These are phyloP conservation scores for Tolypocladium endophyticum DNA, from an alignment of 2,329 filamentous ascomycete genomes.

Conservation along the genomic window DNA sequence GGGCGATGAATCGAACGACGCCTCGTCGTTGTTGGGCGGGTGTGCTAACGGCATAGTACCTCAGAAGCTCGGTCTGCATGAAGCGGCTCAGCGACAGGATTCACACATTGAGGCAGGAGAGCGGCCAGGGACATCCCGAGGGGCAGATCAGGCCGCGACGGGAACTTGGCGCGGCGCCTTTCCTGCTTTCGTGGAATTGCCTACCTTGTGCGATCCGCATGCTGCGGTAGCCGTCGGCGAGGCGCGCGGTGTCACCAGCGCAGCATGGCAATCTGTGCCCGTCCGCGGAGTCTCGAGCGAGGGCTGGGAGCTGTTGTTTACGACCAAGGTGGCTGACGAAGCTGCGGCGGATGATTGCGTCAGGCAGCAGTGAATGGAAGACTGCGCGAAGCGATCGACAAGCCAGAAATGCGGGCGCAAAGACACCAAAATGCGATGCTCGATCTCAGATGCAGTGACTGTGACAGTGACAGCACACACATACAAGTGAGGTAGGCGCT, in stretches of 20 bases:
- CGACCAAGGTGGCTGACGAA: not conserved
- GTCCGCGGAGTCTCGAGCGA: not conserved
- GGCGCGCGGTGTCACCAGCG: conserved; percentile 3
- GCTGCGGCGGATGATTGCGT: not conserved
- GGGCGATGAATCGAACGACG: conserved; percentile 5
- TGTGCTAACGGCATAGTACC: conserved; percentile 12
- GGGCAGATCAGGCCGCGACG: not conserved
- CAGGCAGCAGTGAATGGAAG: not conserved
- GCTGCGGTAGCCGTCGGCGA: conserved; percentile 4
- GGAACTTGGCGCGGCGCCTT: not conserved
- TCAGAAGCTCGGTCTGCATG: conserved; percentile 3
- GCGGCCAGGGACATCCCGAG: not conserved
- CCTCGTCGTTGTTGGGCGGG: conserved; percentile 9
- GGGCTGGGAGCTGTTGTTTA: not conserved
- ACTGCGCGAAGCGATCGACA: not conserved
- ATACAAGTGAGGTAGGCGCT: not conserved
- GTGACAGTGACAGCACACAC: not conserved
- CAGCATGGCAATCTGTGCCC: conserved; percentile 3
- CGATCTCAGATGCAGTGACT: not conserved
- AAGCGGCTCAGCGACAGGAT: conserved; percentile 4
- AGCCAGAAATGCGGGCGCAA: not conserved
- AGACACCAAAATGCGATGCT: not conserved
- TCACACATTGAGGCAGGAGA: not conserved
- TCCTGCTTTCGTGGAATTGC: not conserved
- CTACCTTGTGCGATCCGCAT: conserved; percentile 9